A percentile compares a stretch with the other conserved stretches of the same genome.
Evolutionary conservation across 2,329 filamentous ascomycete genomes (phyloP).

Genomic region (Cytospora piceicola): DNA sequence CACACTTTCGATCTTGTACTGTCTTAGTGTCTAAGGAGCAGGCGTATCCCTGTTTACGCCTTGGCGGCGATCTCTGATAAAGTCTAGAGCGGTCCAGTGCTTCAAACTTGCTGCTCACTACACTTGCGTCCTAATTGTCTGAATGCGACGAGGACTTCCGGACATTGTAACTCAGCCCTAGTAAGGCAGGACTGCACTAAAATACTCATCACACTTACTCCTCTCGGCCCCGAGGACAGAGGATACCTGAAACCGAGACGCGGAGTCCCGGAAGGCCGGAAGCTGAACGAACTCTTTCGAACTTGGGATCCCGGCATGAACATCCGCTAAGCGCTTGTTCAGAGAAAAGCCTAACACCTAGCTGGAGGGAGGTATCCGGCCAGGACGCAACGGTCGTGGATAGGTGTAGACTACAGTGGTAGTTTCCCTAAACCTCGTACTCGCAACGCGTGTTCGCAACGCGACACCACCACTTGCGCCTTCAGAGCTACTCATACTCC

Average conservation of each 20-base stretch:
- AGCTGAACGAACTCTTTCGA: neutral
- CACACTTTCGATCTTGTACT: neutral
- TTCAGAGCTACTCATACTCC: neutral
- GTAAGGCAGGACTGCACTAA: neutral
- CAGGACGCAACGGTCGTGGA: neutral
- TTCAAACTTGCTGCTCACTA: neutral
- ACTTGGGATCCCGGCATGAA: neutral
- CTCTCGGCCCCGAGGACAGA: neutral
- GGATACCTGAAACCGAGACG: neutral
- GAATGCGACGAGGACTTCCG: neutral
- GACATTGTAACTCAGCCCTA: neutral
- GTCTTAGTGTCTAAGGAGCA: neutral
- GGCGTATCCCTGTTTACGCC: neutral
- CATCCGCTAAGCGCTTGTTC: neutral
- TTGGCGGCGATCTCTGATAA: neutral
- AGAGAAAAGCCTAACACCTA: neutral
- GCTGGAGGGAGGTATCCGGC: neutral
- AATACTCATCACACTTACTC: neutral
- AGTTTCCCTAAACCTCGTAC: neutral
- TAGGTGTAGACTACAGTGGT: neutral
- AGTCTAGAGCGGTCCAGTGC: neutral
- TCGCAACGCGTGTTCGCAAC: too few species aligned
- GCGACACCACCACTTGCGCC: neutral
- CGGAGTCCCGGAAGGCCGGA: neutral
- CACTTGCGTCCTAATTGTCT: neutral